phyloP scores from a whole-genome alignment of 2,329 filamentous ascomycete species.

The Alternaria dauci region DNA sequence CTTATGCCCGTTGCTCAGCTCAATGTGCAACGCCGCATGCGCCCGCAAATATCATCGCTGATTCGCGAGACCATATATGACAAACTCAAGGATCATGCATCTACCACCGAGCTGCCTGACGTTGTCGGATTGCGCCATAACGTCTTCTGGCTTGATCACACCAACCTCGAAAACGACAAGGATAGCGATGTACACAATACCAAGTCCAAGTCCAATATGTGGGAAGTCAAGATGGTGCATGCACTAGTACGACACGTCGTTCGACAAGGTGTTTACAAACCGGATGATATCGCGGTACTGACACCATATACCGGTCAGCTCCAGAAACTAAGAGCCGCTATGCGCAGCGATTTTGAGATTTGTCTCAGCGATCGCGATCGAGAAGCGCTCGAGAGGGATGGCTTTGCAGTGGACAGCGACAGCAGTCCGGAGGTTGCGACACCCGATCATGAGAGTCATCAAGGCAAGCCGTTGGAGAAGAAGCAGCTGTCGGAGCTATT shows the following conservation, averaged over 20 bases:
- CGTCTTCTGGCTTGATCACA: conserved; percentile 71
- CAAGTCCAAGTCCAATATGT: conserved; percentile 64
- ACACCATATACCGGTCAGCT: conserved; percentile 71
- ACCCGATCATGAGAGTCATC: conserved; percentile 8
- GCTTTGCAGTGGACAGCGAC: conserved; percentile 20
- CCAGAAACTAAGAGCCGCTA: conserved; percentile 57
- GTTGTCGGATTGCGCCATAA: conserved; percentile 63
- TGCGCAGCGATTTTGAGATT: conserved; percentile 66
- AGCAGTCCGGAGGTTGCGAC: neutral
- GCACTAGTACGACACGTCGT: conserved; percentile 71
- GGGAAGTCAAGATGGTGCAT: conserved; percentile 70
- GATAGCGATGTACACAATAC: conserved; percentile 19
- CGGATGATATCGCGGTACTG: conserved; percentile 72
- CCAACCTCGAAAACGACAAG: conserved; percentile 53
- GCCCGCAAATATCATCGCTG: conserved; percentile 67
- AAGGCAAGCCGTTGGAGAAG: conserved; percentile 29
- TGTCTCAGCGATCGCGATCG: conserved; percentile 69
- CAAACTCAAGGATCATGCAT: conserved; percentile 60
- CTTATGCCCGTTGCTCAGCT: conserved; percentile 50
- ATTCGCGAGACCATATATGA: conserved; percentile 67
- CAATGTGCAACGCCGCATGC: conserved; percentile 71
- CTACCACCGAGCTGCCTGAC: conserved; percentile 52
- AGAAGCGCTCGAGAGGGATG: conserved; percentile 57
- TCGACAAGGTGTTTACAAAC: conserved; percentile 68
- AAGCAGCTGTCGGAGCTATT: conserved; percentile 33